These are phyloP conservation scores for Saprolegnia diclina DNA, from an alignment of 352 stramenopile species.

Conservation along the genomic window DNA sequence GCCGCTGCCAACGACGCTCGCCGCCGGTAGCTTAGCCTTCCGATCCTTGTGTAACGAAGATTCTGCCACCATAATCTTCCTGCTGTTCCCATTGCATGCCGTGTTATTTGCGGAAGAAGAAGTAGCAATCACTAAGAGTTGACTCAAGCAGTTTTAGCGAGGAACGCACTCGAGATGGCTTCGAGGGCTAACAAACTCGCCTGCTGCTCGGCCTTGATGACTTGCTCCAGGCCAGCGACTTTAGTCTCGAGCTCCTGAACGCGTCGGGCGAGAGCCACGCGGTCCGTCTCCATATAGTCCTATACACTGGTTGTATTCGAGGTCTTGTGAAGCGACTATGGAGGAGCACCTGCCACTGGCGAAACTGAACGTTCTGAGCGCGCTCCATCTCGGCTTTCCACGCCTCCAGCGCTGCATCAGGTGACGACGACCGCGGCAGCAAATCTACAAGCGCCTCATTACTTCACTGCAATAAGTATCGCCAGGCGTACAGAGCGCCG, in stretches of 20 bases:
- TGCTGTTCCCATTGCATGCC: too few relatives aligned
- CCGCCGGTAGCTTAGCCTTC: too few relatives aligned
- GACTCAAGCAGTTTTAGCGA: neutral
- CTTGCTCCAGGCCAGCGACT: slow-evolving; percentile 41
- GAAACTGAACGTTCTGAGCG: slow-evolving; percentile 2
- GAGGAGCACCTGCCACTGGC: slow-evolving; percentile 1
- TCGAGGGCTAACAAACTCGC: slow-evolving; percentile 58
- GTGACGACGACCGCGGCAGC: slow-evolving; percentile 31
- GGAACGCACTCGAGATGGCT: slow-evolving; percentile 62
- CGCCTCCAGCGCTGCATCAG: slow-evolving; percentile 27
- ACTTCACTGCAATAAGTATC: slow-evolving; percentile 31
- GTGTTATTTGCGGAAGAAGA: too few relatives aligned
- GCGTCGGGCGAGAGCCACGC: slow-evolving; percentile 44
- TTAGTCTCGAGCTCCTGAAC: slow-evolving; percentile 49
- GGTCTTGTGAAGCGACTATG: neutral
- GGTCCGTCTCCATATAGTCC: slow-evolving; percentile 47
- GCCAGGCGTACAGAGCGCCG: too few relatives aligned
- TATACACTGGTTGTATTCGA: neutral
- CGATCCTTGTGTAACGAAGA: too few relatives aligned
- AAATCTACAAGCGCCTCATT: slow-evolving; percentile 10
- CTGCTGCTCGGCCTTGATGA: slow-evolving; percentile 68
- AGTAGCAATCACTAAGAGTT: too few relatives aligned
- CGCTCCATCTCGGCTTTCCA: slow-evolving; percentile 24
- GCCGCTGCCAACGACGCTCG: too few relatives aligned
- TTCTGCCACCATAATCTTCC: too few relatives aligned